Evolutionary conservation across 2,329 filamentous ascomycete genomes (phyloP), one percentile per base, ranked within the genome.

Genomic region (Fusarium siculi): DNA sequence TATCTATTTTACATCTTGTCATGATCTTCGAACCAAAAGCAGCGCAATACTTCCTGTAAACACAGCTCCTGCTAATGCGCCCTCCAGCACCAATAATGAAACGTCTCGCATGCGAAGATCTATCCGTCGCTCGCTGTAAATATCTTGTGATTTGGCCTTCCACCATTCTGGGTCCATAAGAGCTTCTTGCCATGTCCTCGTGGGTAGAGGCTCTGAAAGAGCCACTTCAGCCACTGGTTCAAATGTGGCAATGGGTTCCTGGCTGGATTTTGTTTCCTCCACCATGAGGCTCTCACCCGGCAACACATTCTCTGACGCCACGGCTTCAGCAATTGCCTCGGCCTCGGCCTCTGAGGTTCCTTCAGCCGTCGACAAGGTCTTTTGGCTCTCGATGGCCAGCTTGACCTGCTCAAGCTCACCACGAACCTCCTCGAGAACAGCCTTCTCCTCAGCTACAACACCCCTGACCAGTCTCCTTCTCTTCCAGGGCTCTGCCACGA

Each of bases 401-500:
- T 79, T 82, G 53, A 80, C 78, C 34, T 79, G 77, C 21, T 75
- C 79, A 23, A 88, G 78, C 77, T 87, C 83, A 42, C 77, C 76
- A 61, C 84, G 80, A 15, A 89, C 84, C 50, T 87, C 84, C 43
- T 89, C 84, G 56, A 89, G 79, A 32, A 85, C 81, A 21, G 82
- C 87, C 83, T 92, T 90, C 80, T 94, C 92, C 78, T 93, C 92
- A 76, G 94, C 92, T 74, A 94, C 93, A 76, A 96, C 94, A 30
- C 93, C 95, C 75, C 88, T 90, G 65, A 98, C 94, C 70, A 99
- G 88, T 77, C 94, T 87, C 79, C 86, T 87, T 76, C 96, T 87
- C 76, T 95, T 91, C 94, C 96, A 98, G 8, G 96, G 96, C 86
- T 99, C 96, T 69, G 97, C 92, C 25, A 96, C 90, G 76, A 97